These are phyloP conservation scores for Diospyros lotus DNA, from an alignment of 148 eudicot species.

Conservation along the genomic window DNA sequence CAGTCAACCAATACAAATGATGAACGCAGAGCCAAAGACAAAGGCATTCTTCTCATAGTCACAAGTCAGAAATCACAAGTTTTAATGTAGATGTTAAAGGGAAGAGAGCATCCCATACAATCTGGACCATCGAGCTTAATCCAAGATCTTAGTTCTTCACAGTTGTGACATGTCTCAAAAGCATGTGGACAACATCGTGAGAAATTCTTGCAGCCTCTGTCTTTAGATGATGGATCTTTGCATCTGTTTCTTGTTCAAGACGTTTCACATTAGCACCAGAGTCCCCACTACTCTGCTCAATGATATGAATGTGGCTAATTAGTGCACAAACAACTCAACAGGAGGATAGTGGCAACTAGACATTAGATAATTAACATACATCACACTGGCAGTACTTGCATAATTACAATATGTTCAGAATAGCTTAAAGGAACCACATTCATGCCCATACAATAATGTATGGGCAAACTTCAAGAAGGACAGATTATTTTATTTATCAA, in stretches of 20 bases:
- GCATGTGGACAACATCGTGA: slow-evolving; percentile 74
- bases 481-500: background rate
- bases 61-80: background rate
- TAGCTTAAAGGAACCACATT: background rate
- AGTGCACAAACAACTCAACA: background rate
- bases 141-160: slow-evolving; percentile 50
- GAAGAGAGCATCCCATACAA: background rate
- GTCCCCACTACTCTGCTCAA: slow-evolving; percentile 81
- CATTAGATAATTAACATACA: background rate
- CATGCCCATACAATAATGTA: too few relatives aligned
- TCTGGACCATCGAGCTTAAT: background rate
- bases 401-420: background rate
- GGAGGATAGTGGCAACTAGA: background rate
- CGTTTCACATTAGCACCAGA: slow-evolving; percentile 98
- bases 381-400: background rate
- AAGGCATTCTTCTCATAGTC: background rate
- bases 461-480: background rate
- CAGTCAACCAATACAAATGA: slow-evolving; percentile 3
- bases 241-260: slow-evolving; percentile 77
- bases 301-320: background rate
- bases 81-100: background rate
- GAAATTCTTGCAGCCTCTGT: slow-evolving; percentile 65
- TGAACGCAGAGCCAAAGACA: background rate
- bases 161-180: slow-evolving; percentile 73
- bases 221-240: slow-evolving; percentile 66